Base-by-base conservation (phyloP, 2,329 filamentous ascomycete species). In the Diaporthe ampelina region DNA sequence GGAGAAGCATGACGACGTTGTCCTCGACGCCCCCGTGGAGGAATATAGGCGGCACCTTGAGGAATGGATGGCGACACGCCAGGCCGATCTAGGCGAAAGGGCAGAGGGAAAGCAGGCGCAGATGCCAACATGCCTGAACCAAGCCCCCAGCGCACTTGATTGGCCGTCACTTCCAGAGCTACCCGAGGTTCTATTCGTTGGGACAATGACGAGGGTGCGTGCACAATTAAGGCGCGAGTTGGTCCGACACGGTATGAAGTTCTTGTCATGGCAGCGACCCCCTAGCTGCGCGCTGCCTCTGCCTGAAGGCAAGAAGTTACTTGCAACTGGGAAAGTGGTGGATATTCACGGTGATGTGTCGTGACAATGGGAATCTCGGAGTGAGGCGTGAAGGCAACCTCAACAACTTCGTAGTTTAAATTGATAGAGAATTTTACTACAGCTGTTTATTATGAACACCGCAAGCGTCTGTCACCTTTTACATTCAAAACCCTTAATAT, bases 1-100 rank as follows among this genome's bases (percentile, higher is more conserved):
- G 83, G 57, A 73, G 10, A 77, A 81, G 73, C 81, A 83, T 52
- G 79, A 79, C 13, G 80, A 80, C 17, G 80, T 82, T 4, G 75
- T 74, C 15, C 79, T 84, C 13, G 82, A 85, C 57, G 77, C 77
- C 40, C 74, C 79, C 6, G 76, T 83, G 24, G 72, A 77, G 3
- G 78, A 78, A 29, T 84, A 81, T 61, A 79, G 78, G 13, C 37
- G n/a, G 4, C 52, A 56, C 13, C 52, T 56, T 56, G 52, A 56
- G 32, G 52, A 56, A 9, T 56, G 52, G 52, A 56, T 56, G 4
- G 52, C 52, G 52, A 32, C 52, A 24, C 13, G 52, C 52, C 15
- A 32, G 15, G 52, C 15, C 26, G 52, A 52, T 52, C n/a, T 52
- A 15, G 52, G 52, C 15, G 26, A 56, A 7, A 29, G 52, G 26